Base-by-base conservation (phyloP, 306 rosid species). In the Ormosia emarginata region DNA sequence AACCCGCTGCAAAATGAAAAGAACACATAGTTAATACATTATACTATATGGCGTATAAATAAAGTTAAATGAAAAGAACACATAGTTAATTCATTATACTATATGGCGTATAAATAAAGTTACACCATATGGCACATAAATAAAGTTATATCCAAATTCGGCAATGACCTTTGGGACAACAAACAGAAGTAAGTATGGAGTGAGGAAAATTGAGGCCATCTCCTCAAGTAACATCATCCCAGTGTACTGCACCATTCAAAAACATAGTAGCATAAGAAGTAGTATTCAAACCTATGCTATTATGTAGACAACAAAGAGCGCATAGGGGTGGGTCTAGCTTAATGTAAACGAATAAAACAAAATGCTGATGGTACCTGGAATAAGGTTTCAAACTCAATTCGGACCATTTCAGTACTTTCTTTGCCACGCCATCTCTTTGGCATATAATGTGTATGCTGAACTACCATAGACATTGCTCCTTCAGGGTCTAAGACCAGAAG, bases 191-290 rank as follows among this genome's bases (percentile, higher is more conserved):
- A 95, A 84, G 83, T 90, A 93, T 59, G 99, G 99, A 83, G 99
- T 93, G 78, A 93, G 93, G 79, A 95, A 93, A 87, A 95, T 95
- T 40, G 99, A 95, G 72, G 95, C 88, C 97, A 95, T 93, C 90
- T 95, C 99, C 90, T 95, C 99, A 67, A 95, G 94, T 81, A 95
- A 83, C 99, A 95, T 93, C 93, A 93, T 93, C 77, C 94, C 98
- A 74, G 96, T 84, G 74, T 95, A 93, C 98, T 95, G 94, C 85
- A 81, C 52, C 74, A 67, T n/a, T 36, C 37, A 74, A 58, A 82
- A 56, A 68, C 9, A 55, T 4, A 41, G n/a, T 34, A 85, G 68
- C 78, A 82, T 39, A 68, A 87, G 77, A 68, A 87, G 77, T 55
- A 40, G 12, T 40, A 71, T 34, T 29, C 53, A 52, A 82, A 71